Base-by-base conservation (phyloP, 257 asterid genomes). In the Solanum dulcamara region DNA sequence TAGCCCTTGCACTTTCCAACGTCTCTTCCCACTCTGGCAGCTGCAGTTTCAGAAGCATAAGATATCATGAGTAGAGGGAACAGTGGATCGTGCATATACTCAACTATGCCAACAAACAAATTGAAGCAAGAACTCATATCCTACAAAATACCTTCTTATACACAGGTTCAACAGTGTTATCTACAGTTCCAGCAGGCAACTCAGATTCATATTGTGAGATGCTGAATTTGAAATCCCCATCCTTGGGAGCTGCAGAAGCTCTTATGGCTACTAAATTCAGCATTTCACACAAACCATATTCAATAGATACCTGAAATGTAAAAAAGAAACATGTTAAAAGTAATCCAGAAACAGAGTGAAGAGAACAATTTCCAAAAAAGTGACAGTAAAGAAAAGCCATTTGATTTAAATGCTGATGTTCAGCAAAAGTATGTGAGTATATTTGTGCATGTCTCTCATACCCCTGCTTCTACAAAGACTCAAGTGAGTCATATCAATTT, bases 221-320 rank as follows among this genome's bases (percentile, higher is more conserved):
- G 71, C 88, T 89, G 83, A 96, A 96, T 67, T 88, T 91, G 48
- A 96, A 94, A 40, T 87, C 77, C 86, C 94, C 94, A 68, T 96
- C 97, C 85, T 92, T 91, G 12, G 98, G 99, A 82, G 97, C 95
- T 85, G 89, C 92, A 22, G 87, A 60, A 60, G 89, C 88, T 91
- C 97, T 90, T 88, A 94, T 90, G 33, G 98, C 96, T 71, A 80
- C 64, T 8, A 89, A 75, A 83, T 94, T 96, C 94, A 96, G 59
- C 97, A 94, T 93, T 92, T 94, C 99, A 81, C 91, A 93, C 89
- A 95, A 88, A 46, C 98, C 99, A 82, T 88, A 93, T 84, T 96
- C 98, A 50, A 96, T 72, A 1, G 99, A 90, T 42, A 94, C 99
- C 98, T 94, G 89, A 85, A 83, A 83, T 44, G 20, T 20, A 20